Base-by-base conservation (phyloP, 2,329 filamentous ascomycete genomes). In the Aureobasidium leucospermi region DNA sequence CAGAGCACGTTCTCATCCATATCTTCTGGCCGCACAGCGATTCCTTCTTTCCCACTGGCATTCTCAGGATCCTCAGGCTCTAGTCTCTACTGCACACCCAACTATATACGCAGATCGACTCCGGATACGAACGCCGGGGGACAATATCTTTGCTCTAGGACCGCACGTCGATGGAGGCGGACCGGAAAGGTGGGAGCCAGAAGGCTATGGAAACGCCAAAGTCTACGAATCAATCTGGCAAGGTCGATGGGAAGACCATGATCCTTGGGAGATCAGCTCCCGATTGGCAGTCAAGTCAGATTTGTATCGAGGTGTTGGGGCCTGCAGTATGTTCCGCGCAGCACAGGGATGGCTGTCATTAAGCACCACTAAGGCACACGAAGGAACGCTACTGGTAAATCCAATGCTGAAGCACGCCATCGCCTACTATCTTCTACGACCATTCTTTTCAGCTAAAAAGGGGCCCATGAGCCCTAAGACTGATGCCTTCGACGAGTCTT, bases 331-430 rank as follows among this genome's bases (percentile, higher is more conserved):
- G 78, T 91, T 96, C 73, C 82, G 92, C 36, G 88, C 90, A 80
- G 93, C 89, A 72, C 92, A 96, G 73, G 91, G 90, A 15, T 96
- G 92, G 92, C 73, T 96, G 56, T 84, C 83, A 61, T 87, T 96
- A 80, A 90, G 86, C 60, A 75, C 78, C 13, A 87, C 84, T 0
- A 84, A 80, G 0, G 88, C 89, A 0, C 79, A 79, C 6, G 85
- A 96, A 73, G 92, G 92, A 0, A 93, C 90, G 0, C 73, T 96
- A 55, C 79, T 89, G 45, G 88, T 96, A 1, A 92, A 92, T 66
- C 92, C 92, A 0, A 77, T 95, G 59, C 74, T 94, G 49, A 81
- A 81, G 63, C 81, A 89, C 58, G 84, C 89, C 0, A 94, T 88
- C 0, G 86, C 88, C 0, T 96, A 96, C 68, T 82, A 85, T 43